phyloP scores from a whole-genome alignment of 176 grass and related monocot species.

The Panicum miliaceum region DNA sequence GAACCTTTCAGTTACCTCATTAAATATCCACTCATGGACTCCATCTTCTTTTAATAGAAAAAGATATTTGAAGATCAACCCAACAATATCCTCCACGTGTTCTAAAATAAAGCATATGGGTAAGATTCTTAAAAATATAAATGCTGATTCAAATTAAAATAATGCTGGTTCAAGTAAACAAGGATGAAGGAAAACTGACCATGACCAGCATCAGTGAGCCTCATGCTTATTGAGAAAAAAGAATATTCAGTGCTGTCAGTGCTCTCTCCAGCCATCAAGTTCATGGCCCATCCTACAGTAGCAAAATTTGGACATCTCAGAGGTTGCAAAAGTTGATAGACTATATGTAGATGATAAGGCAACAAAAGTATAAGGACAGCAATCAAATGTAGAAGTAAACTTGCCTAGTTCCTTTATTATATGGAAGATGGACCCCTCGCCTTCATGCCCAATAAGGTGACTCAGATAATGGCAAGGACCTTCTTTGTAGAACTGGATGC shows the following conservation, averaged over 20 bases:
- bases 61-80: constrained; percentile 86
- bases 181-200: constrained; percentile 50
- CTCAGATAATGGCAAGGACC: constrained; percentile 64
- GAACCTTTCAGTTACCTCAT: constrained; percentile 67
- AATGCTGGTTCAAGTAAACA: constrained; percentile 8
- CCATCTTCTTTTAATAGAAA: constrained; percentile 68
- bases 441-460: constrained; percentile 94
- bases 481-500: constrained; percentile 78
- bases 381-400: constrained; percentile 39
- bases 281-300: constrained; percentile 86
- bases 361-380: constrained; percentile 17
- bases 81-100: constrained; percentile 88
- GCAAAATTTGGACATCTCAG: constrained; percentile 26
- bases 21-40: constrained; percentile 87
- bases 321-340: constrained; percentile 32
- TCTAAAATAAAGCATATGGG: constrained; percentile 56
- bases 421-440: constrained; percentile 91
- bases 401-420: constrained; percentile 92
- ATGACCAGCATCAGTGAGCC: constrained; percentile 89
- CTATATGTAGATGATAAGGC: constrained; percentile 3
- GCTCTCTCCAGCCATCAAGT: constrained; percentile 57
- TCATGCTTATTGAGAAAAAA: constrained; percentile 80
- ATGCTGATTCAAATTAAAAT: constrained; percentile 26
- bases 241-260: constrained; percentile 73
- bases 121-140: constrained; percentile 30